A percentile compares a stretch with the other conserved stretches of the same genome.
Conservation (phyloP, 106 monocot species). For the Phalaenopsis aphrodite region DNA sequence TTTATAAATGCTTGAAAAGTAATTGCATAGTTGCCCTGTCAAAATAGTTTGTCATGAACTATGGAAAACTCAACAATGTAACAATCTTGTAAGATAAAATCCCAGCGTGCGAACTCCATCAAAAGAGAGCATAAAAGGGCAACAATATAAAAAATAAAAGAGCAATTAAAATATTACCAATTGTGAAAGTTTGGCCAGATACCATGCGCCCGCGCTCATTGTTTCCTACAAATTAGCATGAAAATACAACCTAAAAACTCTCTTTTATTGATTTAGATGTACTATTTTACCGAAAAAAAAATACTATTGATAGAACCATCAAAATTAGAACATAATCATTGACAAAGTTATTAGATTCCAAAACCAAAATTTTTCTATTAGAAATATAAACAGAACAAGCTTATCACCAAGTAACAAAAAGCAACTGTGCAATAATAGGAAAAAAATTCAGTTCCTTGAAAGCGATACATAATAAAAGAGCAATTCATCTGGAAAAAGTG, state of each 20-base stretch:
- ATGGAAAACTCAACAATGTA: background rate
- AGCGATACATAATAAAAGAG: too few species aligned
- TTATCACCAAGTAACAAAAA: too few species aligned
- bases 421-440: too few species aligned
- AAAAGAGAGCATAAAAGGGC: background rate
- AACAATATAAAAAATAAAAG: background rate
- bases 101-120: background rate
- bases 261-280: background rate
- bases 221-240: constrained; percentile 48
- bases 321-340: too few species aligned
- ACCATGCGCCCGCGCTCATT: constrained; percentile 54
- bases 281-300: background rate
- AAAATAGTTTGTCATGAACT: background rate
- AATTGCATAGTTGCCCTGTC: background rate
- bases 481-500: too few species aligned
- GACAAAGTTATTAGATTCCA: too few species aligned
- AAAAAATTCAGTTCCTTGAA: too few species aligned
- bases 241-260: background rate
- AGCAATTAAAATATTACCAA: constrained; percentile 28
- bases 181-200: constrained; percentile 68
- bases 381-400: too few species aligned
- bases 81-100: background rate
- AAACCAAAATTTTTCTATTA: too few species aligned
- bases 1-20: background rate
- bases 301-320: background rate